Conservation (phyloP, 2,329 filamentous ascomycete genomes). For the Thelonectria blattea region DNA sequence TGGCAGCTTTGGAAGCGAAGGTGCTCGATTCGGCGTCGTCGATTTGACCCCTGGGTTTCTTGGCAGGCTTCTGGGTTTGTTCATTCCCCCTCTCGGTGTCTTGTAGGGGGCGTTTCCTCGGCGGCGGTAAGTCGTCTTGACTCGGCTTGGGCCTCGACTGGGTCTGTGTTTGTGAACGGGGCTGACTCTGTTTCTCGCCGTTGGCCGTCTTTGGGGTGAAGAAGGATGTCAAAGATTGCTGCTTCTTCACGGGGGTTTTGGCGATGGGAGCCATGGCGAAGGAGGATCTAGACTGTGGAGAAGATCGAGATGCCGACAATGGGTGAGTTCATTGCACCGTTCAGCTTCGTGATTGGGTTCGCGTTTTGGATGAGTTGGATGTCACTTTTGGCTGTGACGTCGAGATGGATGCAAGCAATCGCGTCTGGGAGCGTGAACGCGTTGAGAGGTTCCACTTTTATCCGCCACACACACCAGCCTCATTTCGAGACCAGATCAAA, state of each 20-base stretch:
- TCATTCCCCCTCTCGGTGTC: constrained; percentile 53
- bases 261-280: constrained; percentile 44
- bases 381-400: constrained; percentile 28
- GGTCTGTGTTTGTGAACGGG: constrained; percentile 33
- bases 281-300: neutral
- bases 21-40: constrained; percentile 44
- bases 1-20: constrained; percentile 31
- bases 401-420: constrained; percentile 21
- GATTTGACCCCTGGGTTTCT: constrained; percentile 53
- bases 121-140: constrained; percentile 33
- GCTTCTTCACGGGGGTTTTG: constrained; percentile 64
- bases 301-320: constrained; percentile 2
- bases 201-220: constrained; percentile 70
- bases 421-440: constrained; percentile 34
- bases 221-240: constrained; percentile 86
- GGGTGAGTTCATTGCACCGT: constrained; percentile 15
- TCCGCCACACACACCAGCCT: neutral
- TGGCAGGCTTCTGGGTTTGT: constrained; percentile 46
- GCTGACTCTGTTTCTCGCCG: constrained; percentile 44
- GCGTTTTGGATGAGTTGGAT: constrained; percentile 2
- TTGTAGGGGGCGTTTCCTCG: constrained; percentile 59
- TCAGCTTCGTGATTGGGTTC: neutral
- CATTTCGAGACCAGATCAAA: neutral
- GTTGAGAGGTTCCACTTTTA: constrained; percentile 39
- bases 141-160: constrained; percentile 36